phyloP scores from a whole-genome alignment of 257 asterid genomes.

The Orobanche coerulescens region DNA sequence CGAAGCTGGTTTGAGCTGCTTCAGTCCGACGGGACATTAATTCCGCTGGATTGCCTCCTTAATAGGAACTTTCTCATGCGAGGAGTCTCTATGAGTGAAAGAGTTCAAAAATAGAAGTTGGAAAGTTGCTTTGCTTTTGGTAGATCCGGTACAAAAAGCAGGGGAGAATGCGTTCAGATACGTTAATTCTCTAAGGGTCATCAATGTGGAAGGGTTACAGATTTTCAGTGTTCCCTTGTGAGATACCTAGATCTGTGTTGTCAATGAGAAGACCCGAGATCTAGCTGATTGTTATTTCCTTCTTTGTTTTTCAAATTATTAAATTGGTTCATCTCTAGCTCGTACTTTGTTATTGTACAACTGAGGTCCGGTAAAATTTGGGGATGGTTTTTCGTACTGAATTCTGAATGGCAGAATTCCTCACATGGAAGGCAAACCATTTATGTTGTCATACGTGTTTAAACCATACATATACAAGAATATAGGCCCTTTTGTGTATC shows the following conservation, averaged over 20 bases:
- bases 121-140: not conserved
- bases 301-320: not conserved
- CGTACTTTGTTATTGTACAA: not conserved
- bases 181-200: not conserved
- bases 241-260: not conserved
- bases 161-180: not conserved
- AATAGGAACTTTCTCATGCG: not conserved
- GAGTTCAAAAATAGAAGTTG: not conserved
- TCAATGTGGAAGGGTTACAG: not conserved
- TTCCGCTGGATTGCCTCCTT: too few species aligned
- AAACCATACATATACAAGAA: too few species aligned
- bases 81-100: not conserved
- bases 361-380: not conserved
- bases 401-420: not conserved
- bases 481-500: too few species aligned
- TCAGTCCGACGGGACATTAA: too few species aligned
- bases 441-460: not conserved
- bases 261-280: not conserved
- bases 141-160: not conserved
- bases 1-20: too few species aligned
- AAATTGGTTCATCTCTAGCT: not conserved
- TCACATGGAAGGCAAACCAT: not conserved
- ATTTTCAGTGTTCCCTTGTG: not conserved
- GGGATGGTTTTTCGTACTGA: not conserved
- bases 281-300: conserved; percentile 5